These are phyloP conservation scores for Gynostemma pentaphyllum DNA, from an alignment of 306 rosid species.

Conservation along the genomic window DNA sequence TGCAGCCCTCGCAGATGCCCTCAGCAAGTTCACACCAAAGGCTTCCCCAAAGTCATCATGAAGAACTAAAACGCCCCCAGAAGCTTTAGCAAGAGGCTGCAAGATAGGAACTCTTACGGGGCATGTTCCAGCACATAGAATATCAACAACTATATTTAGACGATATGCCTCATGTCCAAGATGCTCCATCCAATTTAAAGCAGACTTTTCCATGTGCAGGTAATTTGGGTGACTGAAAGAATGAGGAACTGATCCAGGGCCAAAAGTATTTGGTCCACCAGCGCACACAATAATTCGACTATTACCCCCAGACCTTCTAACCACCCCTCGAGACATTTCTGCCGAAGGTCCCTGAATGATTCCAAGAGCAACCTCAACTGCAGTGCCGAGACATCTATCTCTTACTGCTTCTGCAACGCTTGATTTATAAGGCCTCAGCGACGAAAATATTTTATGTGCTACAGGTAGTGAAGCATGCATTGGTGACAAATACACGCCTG, in stretches of 20 bases:
- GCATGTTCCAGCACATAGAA: slow-evolving; percentile 97
- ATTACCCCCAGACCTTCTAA: slow-evolving; percentile 77
- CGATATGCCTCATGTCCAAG: slow-evolving; percentile 77
- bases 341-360: slow-evolving; percentile 92
- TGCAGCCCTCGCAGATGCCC: slow-evolving; percentile 88
- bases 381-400: slow-evolving; percentile 90
- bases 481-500: slow-evolving; percentile 85
- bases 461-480: slow-evolving; percentile 89
- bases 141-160: slow-evolving; percentile 66
- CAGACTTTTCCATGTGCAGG: slow-evolving; percentile 87
- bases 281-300: slow-evolving; percentile 90
- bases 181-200: slow-evolving; percentile 87
- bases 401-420: slow-evolving; percentile 78
- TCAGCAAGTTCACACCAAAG: slow-evolving; percentile 94
- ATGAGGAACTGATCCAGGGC: slow-evolving; percentile 96
- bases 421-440: slow-evolving; percentile 69
- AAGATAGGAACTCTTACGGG: slow-evolving; percentile 90
- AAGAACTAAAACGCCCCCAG: slow-evolving; percentile 93
- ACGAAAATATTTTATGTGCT: slow-evolving; percentile 87
- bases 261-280: slow-evolving; percentile 90
- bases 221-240: slow-evolving; percentile 85
- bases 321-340: slow-evolving; percentile 79
- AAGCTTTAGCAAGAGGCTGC: slow-evolving; percentile 92
- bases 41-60: slow-evolving; percentile 99
- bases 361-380: slow-evolving; percentile 96